Evolutionary conservation across 495 filamentous ascomycete species (phyloP).

Genomic region (Xylaria bambusicola): DNA sequence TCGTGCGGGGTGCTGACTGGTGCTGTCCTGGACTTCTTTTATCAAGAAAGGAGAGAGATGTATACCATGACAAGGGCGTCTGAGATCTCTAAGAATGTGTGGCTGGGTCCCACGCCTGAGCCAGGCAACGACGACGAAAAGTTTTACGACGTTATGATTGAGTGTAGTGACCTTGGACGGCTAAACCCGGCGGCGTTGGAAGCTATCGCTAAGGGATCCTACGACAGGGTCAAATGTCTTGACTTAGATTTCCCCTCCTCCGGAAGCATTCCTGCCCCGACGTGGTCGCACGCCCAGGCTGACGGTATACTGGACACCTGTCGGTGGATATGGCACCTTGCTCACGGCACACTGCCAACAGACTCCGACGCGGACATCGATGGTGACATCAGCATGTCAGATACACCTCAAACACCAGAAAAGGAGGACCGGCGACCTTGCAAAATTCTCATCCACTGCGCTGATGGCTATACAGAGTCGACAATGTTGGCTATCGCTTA

Average conservation of each 20-base stretch:
- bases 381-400: slow-evolving; percentile 39
- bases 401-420: slow-evolving; percentile 27
- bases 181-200: slow-evolving; percentile 58
- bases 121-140: slow-evolving; percentile 45
- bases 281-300: slow-evolving; percentile 74
- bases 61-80: slow-evolving; percentile 85
- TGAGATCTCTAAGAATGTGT: slow-evolving; percentile 86
- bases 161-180: slow-evolving; percentile 80
- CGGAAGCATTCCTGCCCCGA: slow-evolving; percentile 81
- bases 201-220: slow-evolving; percentile 41
- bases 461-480: slow-evolving; percentile 94
- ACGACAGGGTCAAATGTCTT: slow-evolving; percentile 44
- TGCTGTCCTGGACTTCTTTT: slow-evolving; percentile 85
- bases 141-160: slow-evolving; percentile 73
- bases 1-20: slow-evolving; percentile 72
- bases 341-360: slow-evolving; percentile 57
- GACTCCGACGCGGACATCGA: slow-evolving; percentile 44
- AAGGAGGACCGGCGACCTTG: slow-evolving; percentile 42
- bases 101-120: slow-evolving; percentile 87
- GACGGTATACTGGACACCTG: slow-evolving; percentile 83
- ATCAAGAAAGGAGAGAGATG: slow-evolving; percentile 91
- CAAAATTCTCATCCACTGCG: slow-evolving; percentile 86
- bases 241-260: slow-evolving; percentile 89
- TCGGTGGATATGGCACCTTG: slow-evolving; percentile 83
- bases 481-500: slow-evolving; percentile 86